Conservation (phyloP, 169 alveolate genomes). For the Blepharisma undulans region DNA sequence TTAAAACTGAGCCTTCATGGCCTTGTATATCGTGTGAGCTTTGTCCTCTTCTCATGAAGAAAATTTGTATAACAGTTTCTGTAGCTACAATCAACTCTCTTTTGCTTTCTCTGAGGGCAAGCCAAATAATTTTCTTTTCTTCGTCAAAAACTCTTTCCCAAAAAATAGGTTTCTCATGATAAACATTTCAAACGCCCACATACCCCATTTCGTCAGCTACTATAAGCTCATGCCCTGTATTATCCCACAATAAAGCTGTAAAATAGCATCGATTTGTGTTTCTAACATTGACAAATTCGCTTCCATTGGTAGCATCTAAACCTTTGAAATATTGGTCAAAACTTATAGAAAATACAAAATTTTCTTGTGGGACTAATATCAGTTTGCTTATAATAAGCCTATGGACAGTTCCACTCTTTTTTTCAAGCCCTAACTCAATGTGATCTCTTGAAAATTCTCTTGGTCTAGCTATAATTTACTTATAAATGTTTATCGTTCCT, state of each 20-base stretch:
- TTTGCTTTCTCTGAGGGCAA: constrained; percentile 31
- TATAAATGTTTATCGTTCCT: constrained; percentile 59
- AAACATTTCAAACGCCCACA: constrained; percentile 62
- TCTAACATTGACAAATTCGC: constrained; percentile 56
- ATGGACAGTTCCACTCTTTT: constrained; percentile 51
- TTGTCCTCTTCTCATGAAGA: constrained; percentile 56
- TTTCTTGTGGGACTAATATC: constrained; percentile 58
- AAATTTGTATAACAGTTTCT: constrained; percentile 53
- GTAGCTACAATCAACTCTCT: constrained; percentile 46
- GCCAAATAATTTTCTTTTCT: constrained; percentile 51
- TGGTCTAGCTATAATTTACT: constrained; percentile 12
- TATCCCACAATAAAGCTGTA: constrained; percentile 62
- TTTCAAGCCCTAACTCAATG: constrained; percentile 50
- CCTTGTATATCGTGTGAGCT: constrained; percentile 66
- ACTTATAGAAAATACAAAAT: constrained; percentile 62
- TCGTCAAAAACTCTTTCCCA: constrained; percentile 51
- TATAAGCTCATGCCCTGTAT: constrained; percentile 49
- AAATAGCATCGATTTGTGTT: constrained; percentile 57
- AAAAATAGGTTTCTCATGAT: constrained; percentile 62
- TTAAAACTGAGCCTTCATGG: constrained; percentile 63
- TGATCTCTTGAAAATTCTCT: constrained; percentile 52
- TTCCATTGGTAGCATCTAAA: constrained; percentile 58
- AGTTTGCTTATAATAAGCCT: constrained; percentile 58
- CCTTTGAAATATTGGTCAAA: constrained; percentile 68
- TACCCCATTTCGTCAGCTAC: constrained; percentile 63